A percentile compares a stretch with the other conserved stretches of the same genome.
Conservation (phyloP, 2,329 filamentous ascomycete genomes). For the Fusarium temperatum region DNA sequence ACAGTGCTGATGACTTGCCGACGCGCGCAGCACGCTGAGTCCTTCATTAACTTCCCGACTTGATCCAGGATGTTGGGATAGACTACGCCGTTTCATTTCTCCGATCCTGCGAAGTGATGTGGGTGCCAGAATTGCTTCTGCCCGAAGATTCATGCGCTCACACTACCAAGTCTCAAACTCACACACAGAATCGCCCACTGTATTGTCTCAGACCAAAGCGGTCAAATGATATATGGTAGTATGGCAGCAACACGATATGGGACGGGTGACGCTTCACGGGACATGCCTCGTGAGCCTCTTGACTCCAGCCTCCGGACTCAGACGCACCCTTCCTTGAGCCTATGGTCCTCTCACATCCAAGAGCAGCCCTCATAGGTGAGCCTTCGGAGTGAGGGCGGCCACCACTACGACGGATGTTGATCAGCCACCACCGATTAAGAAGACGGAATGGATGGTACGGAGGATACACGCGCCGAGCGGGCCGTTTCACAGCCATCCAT, state of each 20-base stretch:
- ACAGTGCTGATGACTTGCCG: constrained; percentile 32
- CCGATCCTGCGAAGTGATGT: constrained; percentile 16
- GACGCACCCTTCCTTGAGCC: constrained; percentile 11
- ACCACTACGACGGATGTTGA: constrained; percentile 14
- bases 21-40: neutral
- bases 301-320: constrained; percentile 18
- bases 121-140: constrained; percentile 1
- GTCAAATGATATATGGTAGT: constrained; percentile 31
- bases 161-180: constrained; percentile 13
- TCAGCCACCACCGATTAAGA: constrained; percentile 16
- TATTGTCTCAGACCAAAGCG: constrained; percentile 30
- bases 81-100: neutral
- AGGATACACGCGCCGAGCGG: constrained; percentile 42
- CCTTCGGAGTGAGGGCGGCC: constrained; percentile 1
- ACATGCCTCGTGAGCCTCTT: constrained; percentile 33
- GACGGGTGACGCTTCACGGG: constrained; percentile 23
- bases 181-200: constrained; percentile 4
- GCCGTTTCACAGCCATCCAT: constrained; percentile 40
- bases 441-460: constrained; percentile 28
- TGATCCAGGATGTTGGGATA: constrained; percentile 3
- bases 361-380: constrained; percentile 20
- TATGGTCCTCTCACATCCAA: constrained; percentile 19
- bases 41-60: constrained; percentile 9
- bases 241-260: constrained; percentile 4
- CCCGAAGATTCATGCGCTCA: constrained; percentile 8